phyloP scores from a whole-genome alignment of 352 stramenopile genomes.

The Thalassiosira delicatula region DNA sequence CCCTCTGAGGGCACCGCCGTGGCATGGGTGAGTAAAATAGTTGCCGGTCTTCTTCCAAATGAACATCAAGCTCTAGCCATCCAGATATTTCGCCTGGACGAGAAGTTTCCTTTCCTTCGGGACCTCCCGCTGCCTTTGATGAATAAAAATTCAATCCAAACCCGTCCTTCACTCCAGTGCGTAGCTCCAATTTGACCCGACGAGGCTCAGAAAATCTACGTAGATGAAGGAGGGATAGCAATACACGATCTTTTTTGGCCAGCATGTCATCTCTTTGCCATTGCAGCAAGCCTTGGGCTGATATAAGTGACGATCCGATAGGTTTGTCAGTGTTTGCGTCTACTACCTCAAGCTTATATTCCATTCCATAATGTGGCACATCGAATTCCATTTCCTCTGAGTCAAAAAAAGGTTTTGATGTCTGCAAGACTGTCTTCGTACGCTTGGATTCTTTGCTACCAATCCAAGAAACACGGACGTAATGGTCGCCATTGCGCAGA shows the following conservation, averaged over 20 bases:
- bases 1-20: constrained; percentile 64
- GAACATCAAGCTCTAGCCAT: constrained; percentile 74
- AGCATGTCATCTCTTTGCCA: constrained; percentile 72
- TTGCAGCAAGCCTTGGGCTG: constrained; percentile 79
- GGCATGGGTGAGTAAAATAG: constrained; percentile 68
- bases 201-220: constrained; percentile 50
- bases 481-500: constrained; percentile 77
- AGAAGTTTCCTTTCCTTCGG: constrained; percentile 30
- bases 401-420: constrained; percentile 76
- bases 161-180: constrained; percentile 72
- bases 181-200: constrained; percentile 67
- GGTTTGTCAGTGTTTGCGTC: constrained; percentile 78
- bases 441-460: constrained; percentile 62
- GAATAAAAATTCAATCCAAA: constrained; percentile 78
- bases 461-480: constrained; percentile 74
- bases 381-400: constrained; percentile 76
- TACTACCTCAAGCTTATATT: constrained; percentile 79
- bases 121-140: constrained; percentile 44
- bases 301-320: constrained; percentile 73
- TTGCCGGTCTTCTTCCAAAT: constrained; percentile 75
- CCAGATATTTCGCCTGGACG: constrained; percentile 73
- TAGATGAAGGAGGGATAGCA: constrained; percentile 64
- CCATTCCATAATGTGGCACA: constrained; percentile 66
- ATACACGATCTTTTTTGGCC: constrained; percentile 39
- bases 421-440: constrained; percentile 76